Base-by-base conservation (phyloP, 129 eudicot genomes). In the Arctium lappa region DNA sequence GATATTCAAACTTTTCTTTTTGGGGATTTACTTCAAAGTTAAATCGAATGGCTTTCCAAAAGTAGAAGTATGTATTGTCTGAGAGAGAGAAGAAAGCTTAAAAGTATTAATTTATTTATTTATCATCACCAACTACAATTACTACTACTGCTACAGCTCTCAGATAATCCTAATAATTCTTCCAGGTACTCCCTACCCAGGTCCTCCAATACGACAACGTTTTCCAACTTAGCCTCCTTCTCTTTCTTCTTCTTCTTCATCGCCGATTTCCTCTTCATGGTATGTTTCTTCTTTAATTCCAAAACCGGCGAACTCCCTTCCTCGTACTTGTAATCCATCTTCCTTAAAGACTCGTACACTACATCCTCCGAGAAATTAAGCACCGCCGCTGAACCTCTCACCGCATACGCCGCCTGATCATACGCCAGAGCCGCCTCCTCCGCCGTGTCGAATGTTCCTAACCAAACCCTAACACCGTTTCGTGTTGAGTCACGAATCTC, bases 361-460 rank as follows among this genome's bases (percentile, higher is more conserved):
- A 83, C 27, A 4, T 87, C 85, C 0, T 65, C 87, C 9, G 89
- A 40, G 78, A 79, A 87, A 44, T 87, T 87, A 0, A 87, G 80
- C 8, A 83, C 80, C 3, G 89, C 82, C 33, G 33, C 50, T 0
- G 85, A 50, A 6, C 89, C 89, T 1, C 89, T 79, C 33, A 83
- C 73, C 5, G 82, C 82, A 36, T 75, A 83, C 27, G 87, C 89
- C 3, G 89, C 89, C 48, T 87, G 89, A 40, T 87, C 89, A n/a
- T 87, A 87, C 0, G 89, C 89, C 39, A 83, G 29, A 34, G 89
- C 89, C 13, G 89, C 89, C n/a, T 83, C 89, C 62, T 86, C 85
- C 1, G 89, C 86, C 3, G 89, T 79, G 40, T 87, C 89, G 60
- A 87, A 87, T 48, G 89, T 87, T 30, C 87, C 89, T 3, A 87